These are phyloP conservation scores for Stemphylium beticola DNA, from an alignment of 2,329 filamentous ascomycete species.

Conservation along the genomic window DNA sequence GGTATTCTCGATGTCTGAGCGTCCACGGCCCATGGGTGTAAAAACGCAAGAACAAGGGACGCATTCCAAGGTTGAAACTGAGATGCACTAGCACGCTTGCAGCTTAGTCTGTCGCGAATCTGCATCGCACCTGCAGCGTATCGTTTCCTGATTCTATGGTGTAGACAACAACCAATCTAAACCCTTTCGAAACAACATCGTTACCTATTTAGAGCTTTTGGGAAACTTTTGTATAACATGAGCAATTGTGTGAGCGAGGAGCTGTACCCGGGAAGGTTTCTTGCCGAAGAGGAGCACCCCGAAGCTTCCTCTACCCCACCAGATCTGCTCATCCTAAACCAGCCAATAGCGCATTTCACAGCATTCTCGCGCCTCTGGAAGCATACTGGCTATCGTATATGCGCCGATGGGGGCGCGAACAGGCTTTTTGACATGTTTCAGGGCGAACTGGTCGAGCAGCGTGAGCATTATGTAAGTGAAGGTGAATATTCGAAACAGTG, in stretches of 20 bases:
- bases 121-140: conserved; percentile 11
- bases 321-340: conserved; percentile 55
- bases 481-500: background rate
- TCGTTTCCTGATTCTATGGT: background rate
- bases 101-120: conserved; percentile 12
- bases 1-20: background rate
- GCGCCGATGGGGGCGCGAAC: conserved; percentile 92
- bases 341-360: conserved; percentile 55
- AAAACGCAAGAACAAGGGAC: no score
- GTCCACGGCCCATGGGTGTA: background rate
- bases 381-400: conserved; percentile 70
- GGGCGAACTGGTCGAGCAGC: conserved; percentile 26
- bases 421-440: conserved; percentile 64
- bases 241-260: conserved; percentile 16
- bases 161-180: conserved; percentile 3
- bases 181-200: background rate
- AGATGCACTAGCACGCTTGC: conserved; percentile 7
- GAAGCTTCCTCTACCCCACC: conserved; percentile 28
- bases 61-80: background rate
- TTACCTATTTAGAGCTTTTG: background rate
- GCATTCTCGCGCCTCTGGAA: conserved; percentile 56
- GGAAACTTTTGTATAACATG: conserved; percentile 16
- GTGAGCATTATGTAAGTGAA: conserved; percentile 40
- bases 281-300: conserved; percentile 26
- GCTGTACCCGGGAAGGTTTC: conserved; percentile 36